phyloP scores from a whole-genome alignment of 75 land plant species.

The Chamaecyparis obtusa region DNA sequence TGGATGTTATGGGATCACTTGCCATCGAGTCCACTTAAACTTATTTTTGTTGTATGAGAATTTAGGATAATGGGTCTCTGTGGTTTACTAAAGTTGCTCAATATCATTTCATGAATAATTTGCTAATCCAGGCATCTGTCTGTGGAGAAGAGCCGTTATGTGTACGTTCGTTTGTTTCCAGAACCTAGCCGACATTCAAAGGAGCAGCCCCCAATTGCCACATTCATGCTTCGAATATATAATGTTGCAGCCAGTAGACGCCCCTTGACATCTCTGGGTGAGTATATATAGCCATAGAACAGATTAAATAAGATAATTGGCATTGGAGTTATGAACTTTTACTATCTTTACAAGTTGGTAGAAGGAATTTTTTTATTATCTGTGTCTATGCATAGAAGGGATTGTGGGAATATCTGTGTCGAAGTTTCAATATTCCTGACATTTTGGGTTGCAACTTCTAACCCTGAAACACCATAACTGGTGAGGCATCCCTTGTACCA shows the following conservation, averaged over 20 bases:
- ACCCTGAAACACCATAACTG: neutral
- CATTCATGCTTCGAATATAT: constrained; percentile 59
- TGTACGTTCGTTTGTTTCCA: constrained; percentile 62
- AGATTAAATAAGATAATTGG: neutral
- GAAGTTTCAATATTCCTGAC: neutral
- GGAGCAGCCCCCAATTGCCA: constrained; percentile 78
- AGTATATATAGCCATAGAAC: neutral
- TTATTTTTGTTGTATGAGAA: neutral
- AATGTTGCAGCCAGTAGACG: constrained; percentile 38
- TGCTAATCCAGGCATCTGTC: constrained; percentile 53
- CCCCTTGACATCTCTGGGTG: constrained; percentile 55
- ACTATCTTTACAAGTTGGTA: neutral
- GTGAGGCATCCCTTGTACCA: neutral
- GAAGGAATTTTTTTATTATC: neutral
- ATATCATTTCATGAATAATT: neutral
- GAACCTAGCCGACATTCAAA: constrained; percentile 48
- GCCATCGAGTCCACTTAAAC: neutral
- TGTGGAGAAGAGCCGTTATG: constrained; percentile 61
- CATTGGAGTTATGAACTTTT: neutral
- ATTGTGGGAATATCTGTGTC: neutral
- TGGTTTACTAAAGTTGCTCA: neutral
- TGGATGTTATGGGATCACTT: neutral
- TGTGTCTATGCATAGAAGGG: neutral
- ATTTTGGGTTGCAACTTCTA: neutral
- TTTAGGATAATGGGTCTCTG: neutral